Base-by-base conservation (phyloP, 2,329 filamentous ascomycete species). In the Cercospora janseana region DNA sequence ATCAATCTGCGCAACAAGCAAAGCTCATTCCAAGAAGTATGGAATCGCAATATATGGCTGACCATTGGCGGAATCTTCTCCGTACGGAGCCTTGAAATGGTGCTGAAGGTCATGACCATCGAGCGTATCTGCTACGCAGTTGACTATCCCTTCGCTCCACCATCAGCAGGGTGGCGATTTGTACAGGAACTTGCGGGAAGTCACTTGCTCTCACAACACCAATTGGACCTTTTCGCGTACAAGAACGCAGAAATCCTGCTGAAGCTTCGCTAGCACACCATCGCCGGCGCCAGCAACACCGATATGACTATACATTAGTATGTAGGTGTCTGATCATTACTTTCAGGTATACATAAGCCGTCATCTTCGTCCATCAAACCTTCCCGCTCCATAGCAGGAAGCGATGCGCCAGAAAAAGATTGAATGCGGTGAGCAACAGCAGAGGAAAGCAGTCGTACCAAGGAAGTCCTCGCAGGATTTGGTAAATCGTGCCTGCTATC, bases 61-160 rank as follows among this genome's bases (percentile, higher is more conserved):
- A 81, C 79, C 1, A 80, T 78, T 0, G 75, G 72, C 53, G 79
- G 79, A 0, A 73, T 76, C 55, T 81, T 55, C 26, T 34, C 43
- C 15, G 8, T 55, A 15, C 20, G 38, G n/a, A 46, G 24, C 5
- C 52, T 55, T 15, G 32, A 46, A 28, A 34, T 43, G 55, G 52
- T 71, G 47, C 53, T 70, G 46, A 56, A 55, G 44, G 55, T 54
- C 18, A 56, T 49, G 26, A 50, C 41, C 32, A 65, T 70, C 9
- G 76, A 79, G n/a, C 69, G 68, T n/a, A 70, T 82, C 2, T 51
- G 81, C 61, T 81, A 76, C 57, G 79, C 75, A 54, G 73, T 81
- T 3, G 79, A 81, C 58, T 81, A 79, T 57, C 79, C 79, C 0
- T 81, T 81, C 45, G 69, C 67, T 34, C 65, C 59, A 32, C 80